A percentile compares a stretch with the other conserved stretches of the same genome.
Conservation (phyloP, 2,329 filamentous ascomycete genomes). For the Paraphoma sp. region DNA sequence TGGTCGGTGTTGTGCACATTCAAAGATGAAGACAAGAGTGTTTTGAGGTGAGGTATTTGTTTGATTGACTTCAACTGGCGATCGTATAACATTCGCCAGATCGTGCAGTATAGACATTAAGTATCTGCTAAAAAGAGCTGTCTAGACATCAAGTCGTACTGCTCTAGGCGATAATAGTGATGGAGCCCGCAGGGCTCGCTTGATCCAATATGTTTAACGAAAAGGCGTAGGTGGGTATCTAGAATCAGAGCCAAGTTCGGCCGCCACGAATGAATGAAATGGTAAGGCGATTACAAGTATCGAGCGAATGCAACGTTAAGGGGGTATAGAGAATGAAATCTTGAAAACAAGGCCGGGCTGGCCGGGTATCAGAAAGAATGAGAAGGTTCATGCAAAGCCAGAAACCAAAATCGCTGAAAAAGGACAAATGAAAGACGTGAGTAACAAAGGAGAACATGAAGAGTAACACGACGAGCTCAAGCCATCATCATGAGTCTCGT, state of each 20-base stretch:
- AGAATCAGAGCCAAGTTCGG: neutral
- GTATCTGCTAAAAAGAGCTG: neutral
- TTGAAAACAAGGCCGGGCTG: slow-evolving; percentile 23
- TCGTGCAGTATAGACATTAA: neutral
- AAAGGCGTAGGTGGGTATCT: neutral
- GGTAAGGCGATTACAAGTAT: slow-evolving; percentile 15
- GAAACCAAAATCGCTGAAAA: slow-evolving; percentile 16
- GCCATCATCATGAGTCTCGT: slow-evolving; percentile 61
- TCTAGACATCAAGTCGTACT: neutral
- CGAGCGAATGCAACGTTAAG: slow-evolving; percentile 10
- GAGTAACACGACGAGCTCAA: slow-evolving; percentile 22
- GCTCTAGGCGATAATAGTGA: neutral
- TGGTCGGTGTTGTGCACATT: neutral
- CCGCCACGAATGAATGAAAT: slow-evolving; percentile 5
- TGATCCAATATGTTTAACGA: neutral
- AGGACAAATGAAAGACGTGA: slow-evolving; percentile 5
- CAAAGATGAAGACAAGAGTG: neutral
- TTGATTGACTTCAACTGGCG: neutral
- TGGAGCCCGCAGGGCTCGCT: neutral
- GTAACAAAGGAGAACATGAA: slow-evolving; percentile 7
- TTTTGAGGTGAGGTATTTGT: neutral
- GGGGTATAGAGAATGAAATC: slow-evolving; percentile 6
- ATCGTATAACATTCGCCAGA: neutral
- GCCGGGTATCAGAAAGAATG: slow-evolving; percentile 30
- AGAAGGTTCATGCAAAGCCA: slow-evolving; percentile 18